Evolutionary conservation across 306 rosid species (phyloP).

Genomic region (Cucurbita maxima): DNA sequence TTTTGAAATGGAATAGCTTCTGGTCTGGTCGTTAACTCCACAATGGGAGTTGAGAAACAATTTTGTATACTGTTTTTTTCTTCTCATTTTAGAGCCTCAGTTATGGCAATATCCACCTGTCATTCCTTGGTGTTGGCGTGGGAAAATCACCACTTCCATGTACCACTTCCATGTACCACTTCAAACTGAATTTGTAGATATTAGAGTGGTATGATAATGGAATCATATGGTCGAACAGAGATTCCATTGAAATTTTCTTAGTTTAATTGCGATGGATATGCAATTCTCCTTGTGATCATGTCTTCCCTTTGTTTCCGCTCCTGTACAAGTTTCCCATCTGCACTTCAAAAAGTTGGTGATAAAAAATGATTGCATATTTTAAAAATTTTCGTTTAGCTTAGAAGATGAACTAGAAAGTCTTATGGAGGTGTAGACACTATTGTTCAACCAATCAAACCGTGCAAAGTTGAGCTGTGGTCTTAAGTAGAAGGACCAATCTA

Average conservation of each 20-base stretch:
- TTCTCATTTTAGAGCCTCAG: not conserved
- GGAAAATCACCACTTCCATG: not conserved
- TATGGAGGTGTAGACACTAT: not conserved
- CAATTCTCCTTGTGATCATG: not conserved
- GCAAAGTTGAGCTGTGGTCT: not conserved
- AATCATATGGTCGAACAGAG: not conserved
- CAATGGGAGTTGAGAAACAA: not conserved
- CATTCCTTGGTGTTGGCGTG: not conserved
- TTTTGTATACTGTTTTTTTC: not conserved
- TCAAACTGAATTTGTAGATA: constrained; percentile 2
- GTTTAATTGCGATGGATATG: not conserved
- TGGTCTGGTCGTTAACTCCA: not conserved
- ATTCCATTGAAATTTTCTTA: not conserved
- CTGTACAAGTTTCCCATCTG: not conserved
- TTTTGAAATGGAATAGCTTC: not conserved
- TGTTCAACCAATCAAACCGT: not conserved
- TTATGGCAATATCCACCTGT: not conserved
- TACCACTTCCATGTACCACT: not conserved
- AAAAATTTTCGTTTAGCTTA: no score
- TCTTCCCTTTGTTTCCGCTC: not conserved
- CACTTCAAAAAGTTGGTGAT: not conserved
- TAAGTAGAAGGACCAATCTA: not conserved
- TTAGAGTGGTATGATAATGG: not conserved
- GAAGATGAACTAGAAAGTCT: no score
- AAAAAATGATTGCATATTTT: not conserved